Percentiles rank a stretch among this genome's conserved stretches.
Conservation (phyloP, 1,284 basidiomycete genomes). For the Melampsora medusae region DNA sequence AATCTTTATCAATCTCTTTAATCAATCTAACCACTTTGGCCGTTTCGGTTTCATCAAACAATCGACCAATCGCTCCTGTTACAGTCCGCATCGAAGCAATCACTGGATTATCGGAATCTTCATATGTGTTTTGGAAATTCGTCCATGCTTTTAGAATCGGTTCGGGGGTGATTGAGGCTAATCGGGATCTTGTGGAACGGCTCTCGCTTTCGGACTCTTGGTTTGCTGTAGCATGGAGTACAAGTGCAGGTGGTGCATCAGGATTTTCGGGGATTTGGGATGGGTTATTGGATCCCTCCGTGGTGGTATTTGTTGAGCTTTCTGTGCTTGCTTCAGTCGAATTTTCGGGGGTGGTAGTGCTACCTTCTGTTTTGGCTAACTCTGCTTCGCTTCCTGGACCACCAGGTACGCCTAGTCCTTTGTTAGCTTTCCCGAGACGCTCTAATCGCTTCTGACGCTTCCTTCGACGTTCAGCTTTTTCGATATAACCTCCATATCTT, state of each 20-base stretch:
- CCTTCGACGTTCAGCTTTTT: slow-evolving; percentile 77
- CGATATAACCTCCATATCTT: slow-evolving; percentile 89
- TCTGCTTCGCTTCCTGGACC: slow-evolving; percentile 58
- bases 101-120: slow-evolving; percentile 90
- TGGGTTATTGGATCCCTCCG: slow-evolving; percentile 47
- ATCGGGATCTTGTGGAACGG: slow-evolving; percentile 63
- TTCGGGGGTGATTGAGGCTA: slow-evolving; percentile 59
- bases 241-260: slow-evolving; percentile 79
- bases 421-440: slow-evolving; percentile 71
- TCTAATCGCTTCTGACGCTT: slow-evolving; percentile 71
- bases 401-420: slow-evolving; percentile 60
- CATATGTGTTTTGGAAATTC: slow-evolving; percentile 65
- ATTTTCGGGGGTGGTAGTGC: slow-evolving; percentile 63
- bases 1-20: slow-evolving; percentile 80
- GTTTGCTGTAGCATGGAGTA: slow-evolving; percentile 75
- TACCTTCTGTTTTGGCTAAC: slow-evolving; percentile 62
- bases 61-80: slow-evolving; percentile 77
- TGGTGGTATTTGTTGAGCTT: slow-evolving; percentile 50
- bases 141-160: slow-evolving; percentile 48
- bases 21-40: slow-evolving; percentile 86
- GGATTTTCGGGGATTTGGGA: slow-evolving; percentile 56
- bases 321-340: not conserved
- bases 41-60: slow-evolving; percentile 97
- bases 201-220: slow-evolving; percentile 67
- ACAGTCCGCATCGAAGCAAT: slow-evolving; percentile 76